These are phyloP conservation scores for Tuctoria greenei DNA, from an alignment of 176 grass and related monocot genomes.

Conservation along the genomic window DNA sequence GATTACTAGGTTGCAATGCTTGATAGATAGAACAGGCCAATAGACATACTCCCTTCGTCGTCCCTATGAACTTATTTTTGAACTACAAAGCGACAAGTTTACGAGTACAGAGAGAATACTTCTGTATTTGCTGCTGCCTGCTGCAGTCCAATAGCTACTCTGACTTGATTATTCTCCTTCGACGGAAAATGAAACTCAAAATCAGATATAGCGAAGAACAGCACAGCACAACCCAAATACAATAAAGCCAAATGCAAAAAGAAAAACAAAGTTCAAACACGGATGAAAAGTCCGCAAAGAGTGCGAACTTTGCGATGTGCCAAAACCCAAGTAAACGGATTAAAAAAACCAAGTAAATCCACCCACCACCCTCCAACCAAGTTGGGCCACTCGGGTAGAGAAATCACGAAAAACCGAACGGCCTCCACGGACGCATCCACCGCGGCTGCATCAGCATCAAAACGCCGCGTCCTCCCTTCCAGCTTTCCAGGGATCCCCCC, in stretches of 20 bases:
- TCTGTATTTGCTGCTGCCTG: background rate
- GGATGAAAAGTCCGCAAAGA: background rate
- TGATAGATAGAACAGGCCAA: background rate
- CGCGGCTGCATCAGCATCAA: conserved; percentile 29
- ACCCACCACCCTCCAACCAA: background rate
- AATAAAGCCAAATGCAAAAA: background rate
- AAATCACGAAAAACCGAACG: conserved; percentile 37
- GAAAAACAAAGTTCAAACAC: background rate
- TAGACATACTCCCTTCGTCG: too few species aligned
- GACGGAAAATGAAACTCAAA: background rate
- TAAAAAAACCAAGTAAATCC: background rate
- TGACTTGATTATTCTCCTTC: background rate
- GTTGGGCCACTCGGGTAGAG: background rate
- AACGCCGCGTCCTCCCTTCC: conserved; percentile 29
- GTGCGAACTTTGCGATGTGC: background rate
- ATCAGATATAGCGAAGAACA: background rate
- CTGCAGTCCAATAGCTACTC: background rate
- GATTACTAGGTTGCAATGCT: background rate
- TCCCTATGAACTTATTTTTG: too few species aligned
- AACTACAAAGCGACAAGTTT: too few species aligned
- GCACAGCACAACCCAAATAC: background rate
- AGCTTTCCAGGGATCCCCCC: background rate
- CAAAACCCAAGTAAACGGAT: too few species aligned
- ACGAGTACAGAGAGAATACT: too few species aligned
- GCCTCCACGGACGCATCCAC: conserved; percentile 3